phyloP scores from a whole-genome alignment of 2,329 filamentous ascomycete genomes.

The Trichothecium sympodiale region DNA sequence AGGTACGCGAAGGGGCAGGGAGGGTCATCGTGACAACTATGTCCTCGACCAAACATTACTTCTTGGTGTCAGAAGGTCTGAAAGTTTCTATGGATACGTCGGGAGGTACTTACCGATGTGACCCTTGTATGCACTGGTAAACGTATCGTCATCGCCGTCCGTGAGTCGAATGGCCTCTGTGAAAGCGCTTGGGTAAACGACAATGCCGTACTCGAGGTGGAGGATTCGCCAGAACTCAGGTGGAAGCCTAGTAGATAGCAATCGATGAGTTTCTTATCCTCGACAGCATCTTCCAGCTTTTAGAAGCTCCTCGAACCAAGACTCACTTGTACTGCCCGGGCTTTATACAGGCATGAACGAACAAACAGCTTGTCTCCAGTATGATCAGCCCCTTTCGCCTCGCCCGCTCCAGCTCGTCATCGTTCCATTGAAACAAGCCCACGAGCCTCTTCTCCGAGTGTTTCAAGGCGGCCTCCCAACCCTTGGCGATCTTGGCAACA shows the following conservation, averaged over 20 bases:
- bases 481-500: conserved; percentile 22
- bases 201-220: conserved; percentile 25
- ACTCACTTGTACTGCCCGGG: conserved; percentile 23
- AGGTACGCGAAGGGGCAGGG: conserved; percentile 26
- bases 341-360: conserved; percentile 26
- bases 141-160: conserved; percentile 19
- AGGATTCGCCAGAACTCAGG: conserved; percentile 25
- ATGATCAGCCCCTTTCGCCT: conserved; percentile 20
- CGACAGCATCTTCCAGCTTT: neutral
- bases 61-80: neutral
- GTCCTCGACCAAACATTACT: conserved; percentile 24
- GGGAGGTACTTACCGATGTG: conserved; percentile 24
- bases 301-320: neutral
- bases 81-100: too few relatives aligned
- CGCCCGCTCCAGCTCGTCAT: conserved; percentile 20
- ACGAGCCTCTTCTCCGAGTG: conserved; percentile 23
- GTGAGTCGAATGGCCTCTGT: conserved; percentile 17
- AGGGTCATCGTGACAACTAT: conserved; percentile 15
- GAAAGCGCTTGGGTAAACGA: conserved; percentile 28
- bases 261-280: neutral
- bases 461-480: conserved; percentile 24
- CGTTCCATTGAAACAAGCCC: conserved; percentile 18
- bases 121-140: conserved; percentile 23
- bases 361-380: conserved; percentile 27
- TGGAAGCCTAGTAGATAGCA: conserved; percentile 17